Conservation (phyloP, 1,284 basidiomycete species). For the Volvariella volvacea region DNA sequence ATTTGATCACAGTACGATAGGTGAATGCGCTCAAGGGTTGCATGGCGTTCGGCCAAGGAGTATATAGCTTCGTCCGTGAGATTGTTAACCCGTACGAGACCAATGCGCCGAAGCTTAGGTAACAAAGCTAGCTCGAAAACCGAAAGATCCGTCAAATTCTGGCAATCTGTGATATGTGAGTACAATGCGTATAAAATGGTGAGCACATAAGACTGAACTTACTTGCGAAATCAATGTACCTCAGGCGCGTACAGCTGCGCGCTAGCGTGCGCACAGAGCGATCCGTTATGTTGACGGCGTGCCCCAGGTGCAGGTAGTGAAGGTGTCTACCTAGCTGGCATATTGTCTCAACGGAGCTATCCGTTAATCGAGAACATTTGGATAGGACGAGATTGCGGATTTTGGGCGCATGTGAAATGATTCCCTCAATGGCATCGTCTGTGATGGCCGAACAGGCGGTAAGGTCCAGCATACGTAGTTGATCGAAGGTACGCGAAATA, state of each 20-base stretch:
- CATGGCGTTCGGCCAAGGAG: slow-evolving; percentile 74
- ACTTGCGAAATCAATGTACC: slow-evolving; percentile 98
- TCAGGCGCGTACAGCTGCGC: slow-evolving; percentile 83
- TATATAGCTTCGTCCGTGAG: slow-evolving; percentile 93
- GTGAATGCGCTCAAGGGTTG: slow-evolving; percentile 92
- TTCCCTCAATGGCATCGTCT: slow-evolving; percentile 87
- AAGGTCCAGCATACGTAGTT: slow-evolving; percentile 85
- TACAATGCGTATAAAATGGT: slow-evolving; percentile 7
- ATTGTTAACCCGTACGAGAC: slow-evolving; percentile 89
- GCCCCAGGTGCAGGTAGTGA: slow-evolving; percentile 95
- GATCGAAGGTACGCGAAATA: slow-evolving; percentile 61
- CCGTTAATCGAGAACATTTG: slow-evolving; percentile 86
- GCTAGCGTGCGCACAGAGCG: slow-evolving; percentile 81
- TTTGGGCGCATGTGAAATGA: slow-evolving; percentile 83
- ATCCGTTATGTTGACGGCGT: slow-evolving; percentile 87
- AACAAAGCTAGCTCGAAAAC: slow-evolving; percentile 88
- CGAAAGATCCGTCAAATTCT: slow-evolving; percentile 85
- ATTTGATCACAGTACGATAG: slow-evolving; percentile 97
- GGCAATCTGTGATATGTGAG: slow-evolving; percentile 57
- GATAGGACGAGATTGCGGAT: slow-evolving; percentile 91
- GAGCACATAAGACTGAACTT: slow-evolving; percentile 23
- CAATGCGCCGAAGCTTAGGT: slow-evolving; percentile 90
- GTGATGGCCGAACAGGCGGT: slow-evolving; percentile 81
- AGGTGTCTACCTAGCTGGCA: slow-evolving; percentile 86
- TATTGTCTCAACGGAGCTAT: slow-evolving; percentile 81